These are phyloP conservation scores for Fraxinus velutina DNA, from an alignment of 305 asterid genomes.

Conservation along the genomic window DNA sequence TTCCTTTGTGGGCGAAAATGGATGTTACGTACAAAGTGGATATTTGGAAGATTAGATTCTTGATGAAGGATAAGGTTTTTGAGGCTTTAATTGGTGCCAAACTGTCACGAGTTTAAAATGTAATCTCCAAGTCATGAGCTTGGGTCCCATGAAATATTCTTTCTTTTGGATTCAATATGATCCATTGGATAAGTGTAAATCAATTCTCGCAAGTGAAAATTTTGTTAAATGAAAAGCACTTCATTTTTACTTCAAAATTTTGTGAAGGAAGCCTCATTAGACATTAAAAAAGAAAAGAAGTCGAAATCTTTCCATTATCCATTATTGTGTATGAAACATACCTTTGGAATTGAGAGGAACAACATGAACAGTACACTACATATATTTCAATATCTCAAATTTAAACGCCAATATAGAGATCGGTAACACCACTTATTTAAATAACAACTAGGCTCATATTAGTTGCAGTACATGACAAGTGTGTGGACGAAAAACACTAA, in stretches of 20 bases:
- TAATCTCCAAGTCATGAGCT: slow-evolving; percentile 42
- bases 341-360: background rate
- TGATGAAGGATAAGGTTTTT: slow-evolving; percentile 52
- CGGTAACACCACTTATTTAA: background rate
- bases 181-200: background rate
- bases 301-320: background rate
- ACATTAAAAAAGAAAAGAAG: background rate
- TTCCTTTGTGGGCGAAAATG: slow-evolving; percentile 37
- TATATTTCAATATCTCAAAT: slow-evolving; percentile 35
- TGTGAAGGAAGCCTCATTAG: background rate
- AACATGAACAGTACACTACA: background rate
- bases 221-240: background rate
- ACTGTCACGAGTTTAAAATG: slow-evolving; percentile 19
- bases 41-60: slow-evolving; percentile 43
- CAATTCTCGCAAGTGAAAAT: background rate
- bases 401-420: background rate
- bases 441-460: background rate
- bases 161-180: background rate
- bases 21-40: slow-evolving; percentile 33
- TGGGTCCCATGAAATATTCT: background rate
- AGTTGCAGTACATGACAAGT: background rate
- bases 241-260: too few species aligned
- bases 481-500: background rate
- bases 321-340: background rate
- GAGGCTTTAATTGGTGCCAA: slow-evolving; percentile 53